Evolutionary conservation across 371 early-diverging fungal species (phyloP).

Genomic region (Mucor circinelloides): DNA sequence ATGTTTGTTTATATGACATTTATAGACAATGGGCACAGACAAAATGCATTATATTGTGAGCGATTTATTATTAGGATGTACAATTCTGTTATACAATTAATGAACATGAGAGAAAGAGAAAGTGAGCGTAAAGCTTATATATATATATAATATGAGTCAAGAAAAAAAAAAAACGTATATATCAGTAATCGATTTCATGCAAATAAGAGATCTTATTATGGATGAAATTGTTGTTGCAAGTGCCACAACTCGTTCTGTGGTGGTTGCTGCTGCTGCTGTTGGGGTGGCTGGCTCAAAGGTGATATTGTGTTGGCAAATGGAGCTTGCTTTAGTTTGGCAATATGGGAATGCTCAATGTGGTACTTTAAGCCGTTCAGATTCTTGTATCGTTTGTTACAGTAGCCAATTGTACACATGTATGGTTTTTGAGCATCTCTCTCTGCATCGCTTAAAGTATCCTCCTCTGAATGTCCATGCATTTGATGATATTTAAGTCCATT

Average conservation of each 20-base stretch:
- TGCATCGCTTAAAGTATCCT: slow-evolving; percentile 45
- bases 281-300: background rate
- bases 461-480: slow-evolving; percentile 74
- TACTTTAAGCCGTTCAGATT: slow-evolving; percentile 96
- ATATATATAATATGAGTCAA: background rate
- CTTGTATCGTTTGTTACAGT: slow-evolving; percentile 38
- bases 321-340: slow-evolving; percentile 26
- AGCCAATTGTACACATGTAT: slow-evolving; percentile 42
- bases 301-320: slow-evolving; percentile 1
- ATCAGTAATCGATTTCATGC: background rate
- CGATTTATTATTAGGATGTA: background rate
- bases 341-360: slow-evolving; percentile 86
- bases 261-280: background rate
- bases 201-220: background rate
- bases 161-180: too few relatives aligned
- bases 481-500: slow-evolving; percentile 97
- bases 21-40: background rate
- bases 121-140: background rate
- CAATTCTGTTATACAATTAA: background rate
- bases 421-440: slow-evolving; percentile 72
- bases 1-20: background rate
- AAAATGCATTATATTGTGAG: background rate
- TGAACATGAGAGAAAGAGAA: background rate
- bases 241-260: background rate
- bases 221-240: background rate